A percentile compares a stretch with the other conserved stretches of the same genome.
Conservation (phyloP, 2,329 filamentous ascomycete genomes). For the Cladosporium sp. region DNA sequence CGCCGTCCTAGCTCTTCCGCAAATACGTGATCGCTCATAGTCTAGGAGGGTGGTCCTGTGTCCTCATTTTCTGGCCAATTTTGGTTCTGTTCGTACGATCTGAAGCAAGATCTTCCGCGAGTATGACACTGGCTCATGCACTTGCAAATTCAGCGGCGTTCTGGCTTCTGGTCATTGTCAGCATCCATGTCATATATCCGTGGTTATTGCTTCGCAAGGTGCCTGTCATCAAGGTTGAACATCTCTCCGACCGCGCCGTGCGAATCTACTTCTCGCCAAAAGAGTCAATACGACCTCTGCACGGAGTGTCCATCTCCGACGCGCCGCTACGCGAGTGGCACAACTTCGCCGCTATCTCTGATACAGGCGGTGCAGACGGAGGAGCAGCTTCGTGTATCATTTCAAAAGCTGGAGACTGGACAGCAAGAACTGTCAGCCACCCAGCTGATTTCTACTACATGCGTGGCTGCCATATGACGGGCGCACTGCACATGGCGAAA, state of each 20-base stretch:
- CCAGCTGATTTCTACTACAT: neutral
- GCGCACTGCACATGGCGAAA: constrained; percentile 4
- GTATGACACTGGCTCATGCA: neutral
- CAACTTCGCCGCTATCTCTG: neutral
- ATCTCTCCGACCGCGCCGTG: neutral
- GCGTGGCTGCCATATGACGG: neutral
- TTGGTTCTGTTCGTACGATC: neutral
- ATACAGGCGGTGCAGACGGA: neutral
- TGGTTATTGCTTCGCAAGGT: neutral
- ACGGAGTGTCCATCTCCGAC: neutral
- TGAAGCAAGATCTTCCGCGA: neutral
- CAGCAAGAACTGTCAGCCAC: neutral
- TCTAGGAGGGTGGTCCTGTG: neutral
- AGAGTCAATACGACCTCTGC: neutral
- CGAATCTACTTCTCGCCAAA: neutral
- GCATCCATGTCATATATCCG: neutral
- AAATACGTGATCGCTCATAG: neutral
- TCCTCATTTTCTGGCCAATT: constrained; percentile 4
- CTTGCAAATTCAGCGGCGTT: neutral
- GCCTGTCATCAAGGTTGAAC: neutral
- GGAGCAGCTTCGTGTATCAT: neutral
- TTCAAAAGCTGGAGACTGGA: neutral
- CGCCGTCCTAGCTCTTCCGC: neutral
- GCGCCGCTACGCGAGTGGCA: constrained; percentile 1
- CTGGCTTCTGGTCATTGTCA: neutral